Evolutionary conservation across 306 rosid species (phyloP), one percentile per base, ranked within the genome.

Genomic region (Acacia crassicarpa): DNA sequence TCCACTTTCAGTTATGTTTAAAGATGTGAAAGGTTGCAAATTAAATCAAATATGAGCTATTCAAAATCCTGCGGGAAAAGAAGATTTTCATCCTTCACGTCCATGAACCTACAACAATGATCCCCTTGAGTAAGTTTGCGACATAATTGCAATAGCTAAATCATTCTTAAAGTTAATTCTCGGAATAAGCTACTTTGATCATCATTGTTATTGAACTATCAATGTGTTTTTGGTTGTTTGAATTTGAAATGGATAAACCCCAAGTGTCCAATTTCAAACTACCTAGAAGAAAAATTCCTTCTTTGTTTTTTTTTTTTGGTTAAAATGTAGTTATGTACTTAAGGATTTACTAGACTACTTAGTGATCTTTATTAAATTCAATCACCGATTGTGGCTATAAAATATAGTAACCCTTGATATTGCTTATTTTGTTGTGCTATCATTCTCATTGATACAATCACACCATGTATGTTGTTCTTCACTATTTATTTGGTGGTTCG

Each of bases 71-170:
- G 90, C 94, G 49, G 95, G 96, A 27, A 27, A 92, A 84, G 86
- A 92, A 79, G 74, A 84, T 95, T 78, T 89, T 93, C 82, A 76
- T 95, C 45, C 74, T 90, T 67, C 90, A 92, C 59, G 88, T 95
- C 75, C 94, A 86, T 59, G 88, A 84, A 22, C 97, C 97, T 40
- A 86, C 98, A 3, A 75, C 86, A 53, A 87, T 41, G 91, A 92
- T 93, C 46, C 98, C 97, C 67, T n/a, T 83, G 32, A 68, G 99
- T 95, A 89, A 95, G 97, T 87, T 65, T 73, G 49, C 67, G 48
- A 46, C 49, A 41, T 66, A 53, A 38, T 48, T 4, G 25, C 68
- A 17, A 6, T 10, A 2, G 76, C 38, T 46, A 80, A n/a, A 33
- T 40, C 65, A 62, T 10, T 38, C 14, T 54, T 1, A 16, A 56